Conservation (phyloP, 2,329 filamentous ascomycete genomes). For the Aspergillus latus region DNA sequence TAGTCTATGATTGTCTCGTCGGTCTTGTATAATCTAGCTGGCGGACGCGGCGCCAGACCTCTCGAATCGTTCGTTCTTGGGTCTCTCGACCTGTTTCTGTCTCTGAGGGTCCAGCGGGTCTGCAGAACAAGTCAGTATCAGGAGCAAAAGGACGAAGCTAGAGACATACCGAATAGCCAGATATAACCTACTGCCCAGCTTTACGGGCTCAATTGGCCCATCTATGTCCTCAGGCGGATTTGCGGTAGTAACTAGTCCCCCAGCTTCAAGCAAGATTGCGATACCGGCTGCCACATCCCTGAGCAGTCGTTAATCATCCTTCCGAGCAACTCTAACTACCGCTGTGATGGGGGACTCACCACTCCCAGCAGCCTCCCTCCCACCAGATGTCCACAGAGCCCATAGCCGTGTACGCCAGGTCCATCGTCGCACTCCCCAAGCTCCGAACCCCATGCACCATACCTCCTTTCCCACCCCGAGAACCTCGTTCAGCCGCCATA, state of each 20-base stretch:
- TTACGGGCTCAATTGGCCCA: constrained; percentile 59
- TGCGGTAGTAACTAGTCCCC: constrained; percentile 70
- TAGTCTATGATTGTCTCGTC: constrained; percentile 8
- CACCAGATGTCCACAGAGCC: constrained; percentile 78
- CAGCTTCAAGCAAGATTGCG: constrained; percentile 70
- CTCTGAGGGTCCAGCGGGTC: constrained; percentile 46
- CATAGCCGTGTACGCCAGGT: constrained; percentile 73
- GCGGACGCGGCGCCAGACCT: constrained; percentile 70
- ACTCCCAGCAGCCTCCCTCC: constrained; percentile 81
- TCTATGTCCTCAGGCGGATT: constrained; percentile 64
- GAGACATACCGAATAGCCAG: constrained; percentile 62
- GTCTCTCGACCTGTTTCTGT: constrained; percentile 64
- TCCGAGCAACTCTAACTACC: not conserved
- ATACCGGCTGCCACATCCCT: constrained; percentile 74
- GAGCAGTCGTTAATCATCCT: not conserved
- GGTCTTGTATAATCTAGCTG: constrained; percentile 64
- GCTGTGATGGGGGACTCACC: constrained; percentile 46
- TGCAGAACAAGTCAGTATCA: not conserved
- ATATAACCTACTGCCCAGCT: constrained; percentile 68
- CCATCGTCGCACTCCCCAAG: constrained; percentile 70
- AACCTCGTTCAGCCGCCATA: constrained; percentile 67
- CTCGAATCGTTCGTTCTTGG: constrained; percentile 69
- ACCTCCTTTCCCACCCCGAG: constrained; percentile 65
- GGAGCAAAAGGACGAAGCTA: not conserved
- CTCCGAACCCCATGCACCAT: constrained; percentile 78